Base-by-base conservation (phyloP, 345 rosid genomes). In the Jatropha curcas region DNA sequence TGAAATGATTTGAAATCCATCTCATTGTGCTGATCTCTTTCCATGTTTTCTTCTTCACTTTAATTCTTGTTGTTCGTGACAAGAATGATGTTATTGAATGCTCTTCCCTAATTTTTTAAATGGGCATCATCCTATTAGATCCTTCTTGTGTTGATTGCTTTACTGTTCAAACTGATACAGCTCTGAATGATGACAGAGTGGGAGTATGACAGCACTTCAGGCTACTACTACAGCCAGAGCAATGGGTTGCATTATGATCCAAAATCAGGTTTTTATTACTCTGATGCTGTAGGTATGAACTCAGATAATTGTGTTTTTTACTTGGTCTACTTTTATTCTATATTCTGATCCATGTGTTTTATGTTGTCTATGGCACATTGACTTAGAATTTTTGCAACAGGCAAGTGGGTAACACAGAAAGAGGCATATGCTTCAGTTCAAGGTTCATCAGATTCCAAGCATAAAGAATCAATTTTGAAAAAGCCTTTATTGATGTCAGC, bases 361-460 rank as follows among this genome's bases (percentile, higher is more conserved):
- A 60, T 72, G 39, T 69, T 31, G 50, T 30, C 33, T 25, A n/a
- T 63, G 71, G 25, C 22, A 2, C 70, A 4, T 60, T 65, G 60
- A 70, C 67, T 30, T 61, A 39, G 55, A 65, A 51, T 34, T 67
- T 59, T 16, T 84, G 87, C 71, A 72, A 81, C 88, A 94, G 97
- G 98, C 37, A 89, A 84, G 77, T 90, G 97, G 98, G 97, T 92
- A 76, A 82, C 92, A 14, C 88, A 80, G 73, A 89, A 90, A 52
- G 98, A 89, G 82, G 99, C 99, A 24, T 88, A 92, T 48, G 76
- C 92, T 51, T 68, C 87, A 4, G 73, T 68, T 72, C 82, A 81
- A 50, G 73, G 55, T 64, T 82, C 83, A 13, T 84, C 88, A 57
- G 74, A 61, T 46, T 65, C 78, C 55, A 85, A 82, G 77, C 24